Evolutionary conservation across 371 early-diverging fungal genomes (phyloP), one percentile per base, ranked within the genome.

Genomic region (Mycotypha africana): DNA sequence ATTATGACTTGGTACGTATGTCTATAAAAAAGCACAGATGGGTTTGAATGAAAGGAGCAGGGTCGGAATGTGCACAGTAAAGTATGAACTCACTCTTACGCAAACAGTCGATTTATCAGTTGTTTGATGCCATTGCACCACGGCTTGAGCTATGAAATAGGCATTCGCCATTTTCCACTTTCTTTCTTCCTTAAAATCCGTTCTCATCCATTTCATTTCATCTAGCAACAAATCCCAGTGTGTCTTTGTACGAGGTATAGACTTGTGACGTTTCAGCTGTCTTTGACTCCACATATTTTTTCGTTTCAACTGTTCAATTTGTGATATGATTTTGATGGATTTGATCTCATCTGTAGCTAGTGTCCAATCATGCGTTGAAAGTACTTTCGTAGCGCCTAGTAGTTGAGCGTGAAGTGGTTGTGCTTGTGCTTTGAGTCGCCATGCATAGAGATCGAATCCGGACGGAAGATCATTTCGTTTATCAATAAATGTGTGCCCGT

Each of bases 221-320:
- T 91, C 90, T 48, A 96, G 51, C 26, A 94, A 51, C 39, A 76
- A 76, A 60, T 95, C 95, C 92, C 93, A 90, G 45, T 92, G 92
- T 0, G 88, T 82, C 38, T 89, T 88, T n/a, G 76, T 67, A 34
- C 93, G 63, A 15, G 82, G 74, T 14, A 85, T 82, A 1, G 84
- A 71, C 1, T 70, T 74, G 44, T 88, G 88, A 24, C 76, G 75
- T 49, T 81, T 85, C 12, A 89, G 61, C 57, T 96, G 97, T 51
- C 84, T 67, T 31, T 88, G 79, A 49, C 88, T 84, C 93, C 93
- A 93, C 38, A 75, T 47, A 49, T 84, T 82, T 26, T 74, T 70
- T 16, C 78, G 76, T 49, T 93, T 93, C 40, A 93, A 55, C 8
- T 78, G 70, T 26, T 95, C 94, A 26, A 94, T 84, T 32, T 79